Evolutionary conservation across 2,329 filamentous ascomycete genomes (phyloP).

Genomic region (Thyridium curvatum): DNA sequence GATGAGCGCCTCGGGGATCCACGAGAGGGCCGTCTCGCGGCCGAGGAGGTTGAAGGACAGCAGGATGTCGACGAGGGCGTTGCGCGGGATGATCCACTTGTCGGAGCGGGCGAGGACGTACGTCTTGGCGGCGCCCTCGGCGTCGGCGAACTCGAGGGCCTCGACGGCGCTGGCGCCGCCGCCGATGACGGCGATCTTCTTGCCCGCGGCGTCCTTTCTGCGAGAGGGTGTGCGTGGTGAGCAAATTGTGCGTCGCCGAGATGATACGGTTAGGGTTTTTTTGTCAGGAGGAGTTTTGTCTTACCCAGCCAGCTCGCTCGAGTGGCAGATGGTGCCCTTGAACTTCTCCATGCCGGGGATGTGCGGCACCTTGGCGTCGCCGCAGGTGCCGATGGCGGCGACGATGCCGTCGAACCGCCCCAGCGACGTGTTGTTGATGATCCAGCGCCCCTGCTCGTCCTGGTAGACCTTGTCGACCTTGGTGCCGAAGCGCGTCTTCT

Average conservation of each 20-base stretch:
- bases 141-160: conserved; percentile 71
- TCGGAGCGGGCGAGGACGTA: conserved; percentile 71
- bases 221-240: neutral
- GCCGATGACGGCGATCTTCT: conserved; percentile 70
- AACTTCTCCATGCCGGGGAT: conserved; percentile 68
- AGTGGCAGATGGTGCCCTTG: conserved; percentile 68
- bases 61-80: conserved; percentile 65
- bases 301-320: conserved; percentile 61
- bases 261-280: neutral
- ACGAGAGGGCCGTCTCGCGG: conserved; percentile 67
- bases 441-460: conserved; percentile 47
- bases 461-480: conserved; percentile 61
- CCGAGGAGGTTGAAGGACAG: conserved; percentile 75
- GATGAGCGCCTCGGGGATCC: conserved; percentile 71
- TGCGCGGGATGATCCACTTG: conserved; percentile 84
- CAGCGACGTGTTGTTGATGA: conserved; percentile 65
- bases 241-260: conserved; percentile 10
- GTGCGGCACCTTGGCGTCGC: conserved; percentile 64
- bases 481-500: conserved; percentile 66
- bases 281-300: neutral
- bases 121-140: conserved; percentile 59
- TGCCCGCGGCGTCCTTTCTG: conserved; percentile 62
- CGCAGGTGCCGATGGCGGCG: conserved; percentile 73
- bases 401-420: conserved; percentile 76
- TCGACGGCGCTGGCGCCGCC: conserved; percentile 79